Evolutionary conservation across 192 early-diverging fungal genomes (phyloP).

Genomic region (Polychytrium aggregatum): DNA sequence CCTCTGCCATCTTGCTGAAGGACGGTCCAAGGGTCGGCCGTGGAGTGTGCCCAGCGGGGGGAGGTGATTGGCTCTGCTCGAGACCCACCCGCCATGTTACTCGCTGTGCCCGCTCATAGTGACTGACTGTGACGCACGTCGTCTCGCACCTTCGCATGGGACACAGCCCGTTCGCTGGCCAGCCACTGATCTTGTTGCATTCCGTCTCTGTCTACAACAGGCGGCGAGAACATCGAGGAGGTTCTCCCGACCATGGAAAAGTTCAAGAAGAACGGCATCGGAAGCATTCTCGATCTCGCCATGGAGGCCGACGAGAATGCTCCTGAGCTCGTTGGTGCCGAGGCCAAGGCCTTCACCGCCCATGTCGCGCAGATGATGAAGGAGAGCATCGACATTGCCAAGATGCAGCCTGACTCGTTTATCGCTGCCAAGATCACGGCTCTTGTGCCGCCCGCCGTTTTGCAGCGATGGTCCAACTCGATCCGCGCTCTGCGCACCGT

Average conservation of each 20-base stretch:
- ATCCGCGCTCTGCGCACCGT: conserved; percentile 29
- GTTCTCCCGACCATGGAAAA: conserved; percentile 70
- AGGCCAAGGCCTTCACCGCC: conserved; percentile 34
- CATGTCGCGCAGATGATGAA: conserved; percentile 55
- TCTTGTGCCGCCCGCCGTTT: conserved; percentile 59
- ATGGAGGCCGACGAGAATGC: conserved; percentile 52
- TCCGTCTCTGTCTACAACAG: too few species aligned
- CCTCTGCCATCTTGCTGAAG: too few species aligned
- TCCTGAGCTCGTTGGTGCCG: conserved; percentile 10
- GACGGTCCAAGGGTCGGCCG: too few species aligned
- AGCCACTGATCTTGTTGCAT: too few species aligned
- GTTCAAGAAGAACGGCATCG: conserved; percentile 50
- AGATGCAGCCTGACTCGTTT: conserved; percentile 55
- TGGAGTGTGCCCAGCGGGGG: too few species aligned
- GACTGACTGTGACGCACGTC: too few species aligned
- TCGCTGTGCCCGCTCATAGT: too few species aligned
- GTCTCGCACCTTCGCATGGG: too few species aligned
- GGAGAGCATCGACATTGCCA: conserved; percentile 62
- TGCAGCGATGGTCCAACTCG: conserved; percentile 58
- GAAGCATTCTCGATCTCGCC: conserved; percentile 78
- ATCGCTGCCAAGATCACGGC: conserved; percentile 85
- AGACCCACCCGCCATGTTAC: too few species aligned
- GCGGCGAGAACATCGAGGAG: conserved; percentile 76
- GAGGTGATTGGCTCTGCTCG: too few species aligned
- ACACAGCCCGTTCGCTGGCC: too few species aligned